Percentiles rank a stretch among this genome's conserved stretches.
Evolutionary conservation across 2,329 filamentous ascomycete species (phyloP).

Genomic region (Lizonia empirigonia): DNA sequence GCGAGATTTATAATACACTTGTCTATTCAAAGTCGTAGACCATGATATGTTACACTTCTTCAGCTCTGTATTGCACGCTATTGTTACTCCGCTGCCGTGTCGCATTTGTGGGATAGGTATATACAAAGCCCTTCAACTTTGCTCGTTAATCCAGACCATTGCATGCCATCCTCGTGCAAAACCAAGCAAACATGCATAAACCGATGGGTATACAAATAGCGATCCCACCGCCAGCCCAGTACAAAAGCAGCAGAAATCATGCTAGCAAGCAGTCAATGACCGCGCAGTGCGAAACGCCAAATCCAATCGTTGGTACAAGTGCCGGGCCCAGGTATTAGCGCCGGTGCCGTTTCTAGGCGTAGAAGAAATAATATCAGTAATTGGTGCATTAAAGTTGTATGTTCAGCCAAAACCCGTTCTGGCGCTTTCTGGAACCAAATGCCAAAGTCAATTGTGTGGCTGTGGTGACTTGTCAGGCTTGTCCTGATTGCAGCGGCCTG

Average conservation of each 20-base stretch:
- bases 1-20: too few relatives aligned
- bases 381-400: slow-evolving; percentile 12
- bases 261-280: slow-evolving; percentile 14
- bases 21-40: not conserved
- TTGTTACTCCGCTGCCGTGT: slow-evolving; percentile 2
- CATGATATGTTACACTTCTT: not conserved
- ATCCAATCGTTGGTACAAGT: slow-evolving; percentile 16
- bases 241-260: slow-evolving; percentile 19
- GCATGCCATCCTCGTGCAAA: slow-evolving; percentile 21
- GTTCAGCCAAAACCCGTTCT: not conserved
- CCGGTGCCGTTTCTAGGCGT: slow-evolving; percentile 9
- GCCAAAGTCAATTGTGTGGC: slow-evolving; percentile 4
- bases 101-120: slow-evolving; percentile 5
- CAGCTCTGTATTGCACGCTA: slow-evolving; percentile 13
- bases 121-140: slow-evolving; percentile 8
- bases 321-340: not conserved
- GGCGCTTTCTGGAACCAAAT: not conserved
- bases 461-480: slow-evolving; percentile 5
- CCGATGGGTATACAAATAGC: slow-evolving; percentile 45
- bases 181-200: slow-evolving; percentile 22
- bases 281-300: slow-evolving; percentile 26
- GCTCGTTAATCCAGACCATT: slow-evolving; percentile 7
- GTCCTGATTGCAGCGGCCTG: too few relatives aligned
- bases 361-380: slow-evolving; percentile 12
- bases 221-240: slow-evolving; percentile 27